These are phyloP conservation scores for Monosporascus sp. DNA, from an alignment of 2,329 filamentous ascomycete species.

Conservation along the genomic window DNA sequence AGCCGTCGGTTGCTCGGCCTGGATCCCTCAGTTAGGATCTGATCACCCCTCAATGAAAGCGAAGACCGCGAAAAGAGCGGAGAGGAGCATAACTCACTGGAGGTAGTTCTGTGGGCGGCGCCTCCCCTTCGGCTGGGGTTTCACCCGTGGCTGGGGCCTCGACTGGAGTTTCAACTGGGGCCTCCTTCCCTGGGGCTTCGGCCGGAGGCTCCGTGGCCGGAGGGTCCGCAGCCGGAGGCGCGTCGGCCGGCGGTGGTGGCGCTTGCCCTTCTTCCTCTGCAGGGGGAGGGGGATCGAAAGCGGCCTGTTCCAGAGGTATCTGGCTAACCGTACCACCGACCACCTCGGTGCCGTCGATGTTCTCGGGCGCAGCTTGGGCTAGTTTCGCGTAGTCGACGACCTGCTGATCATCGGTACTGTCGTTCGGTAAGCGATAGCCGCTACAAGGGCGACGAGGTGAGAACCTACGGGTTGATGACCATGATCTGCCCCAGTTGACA, in stretches of 20 bases:
- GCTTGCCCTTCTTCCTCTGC: slow-evolving; percentile 2
- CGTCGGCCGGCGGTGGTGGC: slow-evolving; percentile 3
- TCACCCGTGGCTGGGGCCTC: too few species aligned
- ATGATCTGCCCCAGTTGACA: slow-evolving; percentile 47
- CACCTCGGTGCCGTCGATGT: slow-evolving; percentile 23
- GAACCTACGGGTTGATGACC: slow-evolving; percentile 42
- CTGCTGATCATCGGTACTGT: slow-evolving; percentile 21
- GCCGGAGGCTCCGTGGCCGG: slow-evolving; percentile 2
- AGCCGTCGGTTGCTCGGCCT: background rate
- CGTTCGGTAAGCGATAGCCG: slow-evolving; percentile 3
- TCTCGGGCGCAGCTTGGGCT: slow-evolving; percentile 14
- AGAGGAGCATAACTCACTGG: too few species aligned
- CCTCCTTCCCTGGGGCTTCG: background rate
- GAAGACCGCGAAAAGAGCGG: too few species aligned
- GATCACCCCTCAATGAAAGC: too few species aligned
- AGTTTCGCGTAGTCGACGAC: slow-evolving; percentile 24
- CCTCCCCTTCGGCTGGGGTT: too few species aligned
- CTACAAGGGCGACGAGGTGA: background rate
- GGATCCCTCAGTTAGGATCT: too few species aligned
- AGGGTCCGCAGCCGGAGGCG: slow-evolving; percentile 3
- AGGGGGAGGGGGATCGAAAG: slow-evolving; percentile 22
- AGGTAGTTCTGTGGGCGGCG: too few species aligned
- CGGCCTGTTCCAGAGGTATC: slow-evolving; percentile 24
- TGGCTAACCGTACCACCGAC: slow-evolving; percentile 22
- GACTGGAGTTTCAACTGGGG: too few species aligned